Base-by-base conservation (phyloP, 2,329 filamentous ascomycete species). In the Rhexocercosporidium sp. region DNA sequence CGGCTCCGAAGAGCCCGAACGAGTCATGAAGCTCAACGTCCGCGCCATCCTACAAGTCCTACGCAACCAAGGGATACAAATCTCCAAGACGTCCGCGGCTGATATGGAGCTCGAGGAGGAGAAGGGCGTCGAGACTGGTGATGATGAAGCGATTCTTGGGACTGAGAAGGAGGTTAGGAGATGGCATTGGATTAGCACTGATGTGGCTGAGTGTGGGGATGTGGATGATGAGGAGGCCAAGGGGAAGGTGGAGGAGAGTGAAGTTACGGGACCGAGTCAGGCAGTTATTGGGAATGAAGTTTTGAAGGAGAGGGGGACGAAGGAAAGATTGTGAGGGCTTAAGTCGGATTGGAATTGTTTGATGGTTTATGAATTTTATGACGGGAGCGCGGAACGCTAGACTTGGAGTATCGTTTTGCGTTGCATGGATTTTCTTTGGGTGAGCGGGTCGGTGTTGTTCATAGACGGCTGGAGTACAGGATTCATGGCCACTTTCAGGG, bases 21-120 rank as follows among this genome's bases (percentile, higher is more conserved):
- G 86, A 14, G 83, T 85, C 0, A 76, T 90, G 59, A 82, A 86
- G 22, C 79, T 90, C 1, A 90, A 90, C 70, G 78, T 86, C 3
- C 81, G 88, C 1, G 87, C 88, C 1, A 79, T 85, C 27, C 78
- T 89, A 59, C 87, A 90, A 76, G 76, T 88, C 6, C 72, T 90
- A 7, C 80, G 88, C 0, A 76, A 76, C 27, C 85, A 86, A 62
- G 80, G 78, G 1, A 77, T 88, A 1, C 75, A 81, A 0, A 81
- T 90, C 1, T 81, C 81, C 0, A 78, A 81, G 9, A 89, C 86
- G 0, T 83, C 70, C n/a, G 69, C 66, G 11, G 65, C 68, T 41
- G 80, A 77, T 72, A 78, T 3, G 81, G 86, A 78, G 60, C 31
- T 77, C 20, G 62, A 63, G 22, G 69, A 68, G 22, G 18, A 56